Evolutionary conservation across 2,329 filamentous ascomycete genomes (phyloP), one percentile per base, ranked within the genome.

Genomic region (Epichloe bromicola): DNA sequence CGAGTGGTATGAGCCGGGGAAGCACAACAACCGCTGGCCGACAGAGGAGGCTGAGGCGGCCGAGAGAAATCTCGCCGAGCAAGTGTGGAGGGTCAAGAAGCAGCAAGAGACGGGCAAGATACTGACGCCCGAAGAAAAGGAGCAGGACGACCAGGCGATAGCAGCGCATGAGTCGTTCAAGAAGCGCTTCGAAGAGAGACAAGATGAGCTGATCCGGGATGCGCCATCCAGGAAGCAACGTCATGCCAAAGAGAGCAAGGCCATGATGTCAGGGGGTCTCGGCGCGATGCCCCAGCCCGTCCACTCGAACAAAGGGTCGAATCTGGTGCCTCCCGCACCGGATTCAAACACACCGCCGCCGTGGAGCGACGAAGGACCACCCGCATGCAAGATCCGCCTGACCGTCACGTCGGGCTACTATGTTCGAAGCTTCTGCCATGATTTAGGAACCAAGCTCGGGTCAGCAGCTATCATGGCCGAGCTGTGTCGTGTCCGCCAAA

Each of bases 401-500:
- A 95, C 87, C 1, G 91, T 96, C 48, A 89, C 89, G 2, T 95
- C 89, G 0, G 93, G 93, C 39, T 98, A 96, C 74, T 98, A 98
- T 66, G 90, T 98, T 14, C 85, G 93, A 55, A 94, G 86, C 52
- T 81, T 98, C 58, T 90, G 88, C 60, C 89, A 97, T 64, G 93
- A 98, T 61, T 76, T 98, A 3, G 93, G 91, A 20, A 74, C 82
- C 57, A 88, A 88, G 58, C 75, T 96, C 14, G 82, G 79, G 49
- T 95, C 88, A 12, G 82, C 87, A 23, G 93, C 79, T 36, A 75
- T 93, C 57, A 97, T 98, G 91, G 81, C 86, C 20, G 82, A 86
- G 59, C 78, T 98, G 19, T 78, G 85, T 51, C 83, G 93, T 50
- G 85, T 81, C 3, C 80, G 86, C 49, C 93, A 98, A 68, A 86